Percentiles rank a stretch among this genome's conserved stretches.
Conservation (phyloP, 331 rosid genomes). For the Malus hybrid region DNA sequence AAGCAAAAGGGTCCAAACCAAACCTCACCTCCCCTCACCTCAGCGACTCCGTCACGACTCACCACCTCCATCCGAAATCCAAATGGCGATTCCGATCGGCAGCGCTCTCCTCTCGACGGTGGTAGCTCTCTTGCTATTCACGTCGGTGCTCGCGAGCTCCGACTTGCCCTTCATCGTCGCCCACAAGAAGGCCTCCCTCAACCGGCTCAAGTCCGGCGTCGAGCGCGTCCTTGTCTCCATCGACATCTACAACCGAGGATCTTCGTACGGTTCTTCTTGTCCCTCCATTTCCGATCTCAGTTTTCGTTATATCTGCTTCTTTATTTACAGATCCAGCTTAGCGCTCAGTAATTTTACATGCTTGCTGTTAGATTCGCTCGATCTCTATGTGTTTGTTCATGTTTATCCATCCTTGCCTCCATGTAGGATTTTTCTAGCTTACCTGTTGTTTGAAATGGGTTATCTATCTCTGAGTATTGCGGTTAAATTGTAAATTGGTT, state of each 20-base stretch:
- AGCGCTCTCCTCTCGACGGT: constrained; percentile 25
- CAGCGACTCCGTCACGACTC: background rate
- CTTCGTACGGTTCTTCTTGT: constrained; percentile 54
- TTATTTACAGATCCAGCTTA: constrained; percentile 4
- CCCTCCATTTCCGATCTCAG: background rate
- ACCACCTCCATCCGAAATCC: background rate
- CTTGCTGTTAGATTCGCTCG: constrained; percentile 31
- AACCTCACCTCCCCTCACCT: background rate
- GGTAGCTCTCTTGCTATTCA: constrained; percentile 34
- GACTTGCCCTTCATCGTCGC: constrained; percentile 90
- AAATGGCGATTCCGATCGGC: constrained; percentile 52
- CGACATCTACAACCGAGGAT: constrained; percentile 92
- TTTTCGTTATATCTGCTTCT: background rate
- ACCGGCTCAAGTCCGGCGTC: constrained; percentile 74
- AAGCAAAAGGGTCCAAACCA: background rate
- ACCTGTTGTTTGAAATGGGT: background rate
- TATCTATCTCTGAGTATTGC: background rate
- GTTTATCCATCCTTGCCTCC: background rate
- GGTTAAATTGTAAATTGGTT: background rate
- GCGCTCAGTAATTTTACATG: background rate
- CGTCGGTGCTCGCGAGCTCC: constrained; percentile 40
- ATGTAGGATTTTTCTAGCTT: background rate
- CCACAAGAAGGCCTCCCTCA: constrained; percentile 93
- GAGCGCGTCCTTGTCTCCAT: constrained; percentile 81
- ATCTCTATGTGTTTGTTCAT: background rate